Evolutionary conservation across 495 filamentous ascomycete genomes (phyloP).

Genomic region (Talaromyces ruber): DNA sequence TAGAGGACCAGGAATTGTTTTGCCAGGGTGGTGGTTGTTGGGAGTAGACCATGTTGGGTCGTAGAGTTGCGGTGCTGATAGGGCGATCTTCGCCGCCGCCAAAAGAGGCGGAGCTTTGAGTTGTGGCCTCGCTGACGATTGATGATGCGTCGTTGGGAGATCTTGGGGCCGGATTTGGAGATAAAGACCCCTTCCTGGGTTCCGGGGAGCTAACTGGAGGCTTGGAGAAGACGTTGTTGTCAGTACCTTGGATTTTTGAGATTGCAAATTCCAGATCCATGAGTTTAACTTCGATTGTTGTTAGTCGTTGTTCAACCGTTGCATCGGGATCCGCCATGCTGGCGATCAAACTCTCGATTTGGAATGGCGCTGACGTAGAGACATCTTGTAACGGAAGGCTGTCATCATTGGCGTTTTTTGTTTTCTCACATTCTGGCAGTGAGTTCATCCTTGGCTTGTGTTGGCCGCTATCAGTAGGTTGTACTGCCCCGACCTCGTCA

Average conservation of each 20-base stretch:
- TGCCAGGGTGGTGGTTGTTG: conserved; percentile 18
- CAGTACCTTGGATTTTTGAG: conserved; percentile 38
- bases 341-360: conserved; percentile 32
- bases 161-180: not conserved
- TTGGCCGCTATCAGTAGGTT: not conserved
- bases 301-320: conserved; percentile 41
- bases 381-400: not conserved
- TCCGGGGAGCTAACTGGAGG: not conserved
- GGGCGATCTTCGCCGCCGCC: conserved; percentile 18
- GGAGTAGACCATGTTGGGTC: conserved; percentile 21
- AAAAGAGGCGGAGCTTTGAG: conserved; percentile 5
- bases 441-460: not conserved
- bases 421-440: not conserved
- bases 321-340: conserved; percentile 38
- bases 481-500: not conserved
- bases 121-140: conserved; percentile 17
- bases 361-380: conserved; percentile 22
- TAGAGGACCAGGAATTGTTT: conserved; percentile 18
- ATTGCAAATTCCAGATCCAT: conserved; percentile 49
- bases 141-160: not conserved
- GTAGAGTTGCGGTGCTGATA: conserved; percentile 32
- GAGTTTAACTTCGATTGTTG: conserved; percentile 45
- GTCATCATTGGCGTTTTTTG: not conserved
- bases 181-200: not conserved
- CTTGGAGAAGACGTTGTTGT: conserved; percentile 8